Conservation (phyloP, 805 yeast genomes). For the Candida michaelii region DNA sequence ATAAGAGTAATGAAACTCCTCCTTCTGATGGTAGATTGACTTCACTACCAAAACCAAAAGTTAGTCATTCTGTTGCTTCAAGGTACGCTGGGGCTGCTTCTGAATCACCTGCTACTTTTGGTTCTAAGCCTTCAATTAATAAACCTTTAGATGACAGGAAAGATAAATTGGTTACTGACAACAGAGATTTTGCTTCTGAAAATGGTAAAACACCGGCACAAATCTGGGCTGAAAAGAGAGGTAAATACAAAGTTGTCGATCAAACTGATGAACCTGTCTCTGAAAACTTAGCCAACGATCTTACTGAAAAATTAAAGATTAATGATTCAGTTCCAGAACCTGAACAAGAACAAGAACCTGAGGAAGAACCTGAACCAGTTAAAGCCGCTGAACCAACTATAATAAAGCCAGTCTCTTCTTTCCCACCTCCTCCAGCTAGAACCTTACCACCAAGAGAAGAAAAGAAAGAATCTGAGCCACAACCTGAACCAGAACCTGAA, state of each 20-base stretch:
- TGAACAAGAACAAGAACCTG: conserved; percentile 12
- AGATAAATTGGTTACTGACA: conserved; percentile 56
- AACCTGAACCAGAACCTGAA: conserved; percentile 6
- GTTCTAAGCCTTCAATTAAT: conserved; percentile 33
- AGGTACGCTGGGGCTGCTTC: conserved; percentile 42
- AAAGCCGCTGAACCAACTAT: conserved; percentile 10
- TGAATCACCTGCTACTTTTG: conserved; percentile 32
- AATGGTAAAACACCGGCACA: conserved; percentile 93
- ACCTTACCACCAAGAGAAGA: conserved; percentile 8
- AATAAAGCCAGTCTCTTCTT: conserved; percentile 9
- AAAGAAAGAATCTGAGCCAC: conserved; percentile 1
- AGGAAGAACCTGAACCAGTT: conserved; percentile 1
- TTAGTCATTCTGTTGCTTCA: conserved; percentile 47
- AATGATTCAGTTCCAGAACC: conserved; percentile 15
- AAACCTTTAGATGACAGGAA: conserved; percentile 28
- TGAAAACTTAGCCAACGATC: conserved; percentile 18
- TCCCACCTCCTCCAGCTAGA: conserved; percentile 13
- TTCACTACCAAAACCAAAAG: conserved; percentile 64
- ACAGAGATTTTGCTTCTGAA: conserved; percentile 60
- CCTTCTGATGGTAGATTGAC: conserved; percentile 52
- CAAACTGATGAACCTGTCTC: conserved; percentile 24
- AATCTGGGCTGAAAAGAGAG: conserved; percentile 90
- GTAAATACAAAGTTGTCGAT: conserved; percentile 51
- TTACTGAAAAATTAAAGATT: conserved; percentile 12
- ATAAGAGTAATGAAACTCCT: conserved; percentile 30